Evolutionary conservation across 169 alveolate species (phyloP).

Genomic region (Condylostoma magnum): DNA sequence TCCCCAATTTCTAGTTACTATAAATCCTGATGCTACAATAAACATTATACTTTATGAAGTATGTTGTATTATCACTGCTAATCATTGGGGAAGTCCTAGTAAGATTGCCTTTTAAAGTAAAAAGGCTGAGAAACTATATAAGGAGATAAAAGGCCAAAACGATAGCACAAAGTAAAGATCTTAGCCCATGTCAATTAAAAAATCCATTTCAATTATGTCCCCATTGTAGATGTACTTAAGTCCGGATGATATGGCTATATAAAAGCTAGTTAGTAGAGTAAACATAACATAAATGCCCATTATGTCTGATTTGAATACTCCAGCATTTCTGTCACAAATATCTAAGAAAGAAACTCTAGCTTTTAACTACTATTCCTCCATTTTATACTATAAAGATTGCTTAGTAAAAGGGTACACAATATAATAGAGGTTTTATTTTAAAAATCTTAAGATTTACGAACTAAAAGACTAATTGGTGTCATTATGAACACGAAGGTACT

Average conservation of each 20-base stretch:
- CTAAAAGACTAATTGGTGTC: no score
- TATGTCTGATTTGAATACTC: conserved; percentile 14
- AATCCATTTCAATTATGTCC: not conserved
- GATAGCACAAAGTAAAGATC: not conserved
- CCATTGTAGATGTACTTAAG: not conserved
- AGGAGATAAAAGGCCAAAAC: not conserved
- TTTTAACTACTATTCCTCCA: no score
- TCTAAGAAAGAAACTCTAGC: conserved; percentile 6
- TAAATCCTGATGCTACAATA: not conserved
- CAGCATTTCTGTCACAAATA: conserved; percentile 10
- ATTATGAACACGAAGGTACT: no score
- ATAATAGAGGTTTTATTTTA: no score
- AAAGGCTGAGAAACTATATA: not conserved
- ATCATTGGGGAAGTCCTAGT: conserved; percentile 7
- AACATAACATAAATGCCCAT: conserved; percentile 23
- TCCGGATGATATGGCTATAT: not conserved
- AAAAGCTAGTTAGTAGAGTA: conserved; percentile 13
- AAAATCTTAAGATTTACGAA: no score
- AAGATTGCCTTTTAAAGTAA: not conserved
- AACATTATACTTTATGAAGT: conserved; percentile 26
- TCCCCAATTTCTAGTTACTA: conserved; percentile 23
- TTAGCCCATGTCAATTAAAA: not conserved
- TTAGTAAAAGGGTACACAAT: no score
- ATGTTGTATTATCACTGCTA: conserved; percentile 27
- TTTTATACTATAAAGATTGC: no score